Conservation (phyloP, 164 flowering plant species). For the Aristolochia contorta region DNA sequence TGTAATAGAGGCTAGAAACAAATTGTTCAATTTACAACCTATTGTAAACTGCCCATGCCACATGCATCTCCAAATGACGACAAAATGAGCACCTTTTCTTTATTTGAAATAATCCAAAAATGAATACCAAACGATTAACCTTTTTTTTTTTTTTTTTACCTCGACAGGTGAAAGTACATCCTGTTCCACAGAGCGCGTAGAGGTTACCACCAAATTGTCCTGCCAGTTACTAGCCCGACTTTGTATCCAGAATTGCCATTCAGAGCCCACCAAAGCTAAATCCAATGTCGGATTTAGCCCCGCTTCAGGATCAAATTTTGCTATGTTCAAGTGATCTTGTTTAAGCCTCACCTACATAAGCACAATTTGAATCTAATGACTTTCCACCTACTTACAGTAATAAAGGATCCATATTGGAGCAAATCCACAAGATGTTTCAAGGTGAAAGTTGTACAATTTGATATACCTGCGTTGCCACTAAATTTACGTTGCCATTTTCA, state of each 20-base stretch:
- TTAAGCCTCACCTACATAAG: constrained; percentile 80
- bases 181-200: constrained; percentile 93
- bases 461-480: constrained; percentile 90
- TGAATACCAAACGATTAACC: no score
- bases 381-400: no score
- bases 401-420: no score
- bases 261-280: constrained; percentile 93
- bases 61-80: no score
- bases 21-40: no score
- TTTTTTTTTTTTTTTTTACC: constrained; percentile 26
- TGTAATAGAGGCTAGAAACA: no score
- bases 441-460: neutral
- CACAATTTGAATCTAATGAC: neutral
- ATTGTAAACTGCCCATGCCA: no score
- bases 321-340: constrained; percentile 81
- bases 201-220: constrained; percentile 90
- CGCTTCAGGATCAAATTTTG: constrained; percentile 93
- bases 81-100: no score
- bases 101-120: no score
- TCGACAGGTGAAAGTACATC: constrained; percentile 87
- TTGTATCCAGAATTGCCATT: constrained; percentile 96
- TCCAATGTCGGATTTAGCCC: constrained; percentile 91
- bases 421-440: no score
- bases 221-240: constrained; percentile 98
- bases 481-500: constrained; percentile 97